phyloP scores from a whole-genome alignment of 1,139 yeast species.

The Lodderomyces theae region DNA sequence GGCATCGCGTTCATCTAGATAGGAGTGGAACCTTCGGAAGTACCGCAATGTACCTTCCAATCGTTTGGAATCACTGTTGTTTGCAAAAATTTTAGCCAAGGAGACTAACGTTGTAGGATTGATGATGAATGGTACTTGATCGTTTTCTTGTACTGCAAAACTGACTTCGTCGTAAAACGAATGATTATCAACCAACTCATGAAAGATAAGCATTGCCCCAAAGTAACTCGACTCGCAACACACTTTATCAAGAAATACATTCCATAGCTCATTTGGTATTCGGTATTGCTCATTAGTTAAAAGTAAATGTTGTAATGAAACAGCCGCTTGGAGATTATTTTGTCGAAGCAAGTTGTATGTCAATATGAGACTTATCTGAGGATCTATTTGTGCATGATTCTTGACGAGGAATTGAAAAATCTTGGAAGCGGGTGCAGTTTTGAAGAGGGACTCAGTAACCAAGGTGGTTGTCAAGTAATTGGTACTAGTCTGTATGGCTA shows the following conservation, averaged over 20 bases:
- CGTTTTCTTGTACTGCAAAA: slow-evolving; percentile 20
- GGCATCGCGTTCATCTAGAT: slow-evolving; percentile 19
- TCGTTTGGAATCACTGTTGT: slow-evolving; percentile 25
- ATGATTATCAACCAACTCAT: slow-evolving; percentile 33
- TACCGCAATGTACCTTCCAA: slow-evolving; percentile 33
- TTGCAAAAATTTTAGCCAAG: slow-evolving; percentile 29
- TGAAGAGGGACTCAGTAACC: slow-evolving; percentile 5
- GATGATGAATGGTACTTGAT: slow-evolving; percentile 32
- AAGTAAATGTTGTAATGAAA: slow-evolving; percentile 26
- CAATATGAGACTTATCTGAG: slow-evolving; percentile 21
- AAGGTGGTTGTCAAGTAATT: slow-evolving; percentile 3
- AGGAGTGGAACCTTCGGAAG: slow-evolving; percentile 41
- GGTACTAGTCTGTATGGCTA: background rate
- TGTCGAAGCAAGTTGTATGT: slow-evolving; percentile 19
- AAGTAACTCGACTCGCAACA: slow-evolving; percentile 26
- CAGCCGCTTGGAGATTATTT: slow-evolving; percentile 20
- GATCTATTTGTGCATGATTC: slow-evolving; percentile 6
- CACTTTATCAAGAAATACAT: slow-evolving; percentile 24
- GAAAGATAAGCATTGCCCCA: slow-evolving; percentile 37
- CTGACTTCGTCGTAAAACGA: slow-evolving; percentile 18
- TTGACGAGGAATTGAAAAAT: slow-evolving; percentile 7
- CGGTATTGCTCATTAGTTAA: slow-evolving; percentile 16
- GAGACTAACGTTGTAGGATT: slow-evolving; percentile 24
- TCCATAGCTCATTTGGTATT: slow-evolving; percentile 40
- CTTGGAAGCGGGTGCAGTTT: slow-evolving; percentile 4